phyloP scores from a whole-genome alignment of 768 basidiomycete genomes.

The Tulasnella sp. region DNA sequence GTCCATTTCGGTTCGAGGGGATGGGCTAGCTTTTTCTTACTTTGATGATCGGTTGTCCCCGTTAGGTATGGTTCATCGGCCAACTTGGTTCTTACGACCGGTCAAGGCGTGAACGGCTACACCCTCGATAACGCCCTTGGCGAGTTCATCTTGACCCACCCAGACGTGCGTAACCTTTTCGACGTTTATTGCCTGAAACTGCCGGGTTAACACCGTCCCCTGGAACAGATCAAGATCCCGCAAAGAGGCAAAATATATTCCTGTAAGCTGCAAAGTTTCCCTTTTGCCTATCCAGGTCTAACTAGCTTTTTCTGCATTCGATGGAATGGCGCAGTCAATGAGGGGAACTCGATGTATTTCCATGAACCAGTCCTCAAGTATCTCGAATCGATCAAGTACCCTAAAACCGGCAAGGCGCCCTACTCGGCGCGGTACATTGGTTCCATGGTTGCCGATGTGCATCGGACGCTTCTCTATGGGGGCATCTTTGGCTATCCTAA shows the following conservation, averaged over 20 bases:
- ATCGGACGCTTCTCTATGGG: constrained; percentile 91
- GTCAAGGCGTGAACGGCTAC: constrained; percentile 94
- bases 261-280: constrained; percentile 30
- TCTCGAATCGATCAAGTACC: constrained; percentile 87
- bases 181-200: neutral
- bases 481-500: constrained; percentile 98
- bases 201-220: neutral
- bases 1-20: neutral
- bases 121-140: constrained; percentile 92
- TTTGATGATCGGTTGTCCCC: neutral
- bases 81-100: constrained; percentile 92
- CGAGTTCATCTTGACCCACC: constrained; percentile 98
- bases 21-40: neutral
- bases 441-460: constrained; percentile 98
- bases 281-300: neutral
- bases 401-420: constrained; percentile 62
- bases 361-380: constrained; percentile 71
- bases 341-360: constrained; percentile 96
- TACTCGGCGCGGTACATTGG: constrained; percentile 94
- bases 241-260: constrained; percentile 97
- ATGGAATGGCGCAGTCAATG: constrained; percentile 52
- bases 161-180: constrained; percentile 50
- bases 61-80: constrained; percentile 86
- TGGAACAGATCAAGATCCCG: constrained; percentile 79
- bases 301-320: neutral